Evolutionary conservation across 1,284 basidiomycete species (phyloP), one percentile per base, ranked within the genome.

Genomic region (Paramarasmius palmivorus): DNA sequence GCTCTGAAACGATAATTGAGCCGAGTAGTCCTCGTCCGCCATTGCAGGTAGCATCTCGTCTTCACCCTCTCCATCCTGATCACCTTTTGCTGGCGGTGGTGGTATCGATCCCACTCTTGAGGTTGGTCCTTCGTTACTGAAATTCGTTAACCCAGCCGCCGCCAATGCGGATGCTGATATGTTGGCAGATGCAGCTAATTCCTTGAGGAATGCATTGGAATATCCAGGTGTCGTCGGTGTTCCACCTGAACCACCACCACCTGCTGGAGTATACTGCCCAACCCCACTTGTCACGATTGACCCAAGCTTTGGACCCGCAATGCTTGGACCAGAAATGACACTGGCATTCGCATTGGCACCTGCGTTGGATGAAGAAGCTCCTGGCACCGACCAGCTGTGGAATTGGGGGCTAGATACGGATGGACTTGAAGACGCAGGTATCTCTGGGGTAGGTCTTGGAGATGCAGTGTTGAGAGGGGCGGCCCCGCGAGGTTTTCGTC

Each of bases 21-120:
- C 86, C 12, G 88, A 89, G 66, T 90, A 92, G 60, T 92, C 89
- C 57, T 91, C 89, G 56, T 92, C 89, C 5, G 88, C 89, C 89
- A 92, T 91, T 4, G 87, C 88, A 37, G 88, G 87, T 37, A 89
- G 65, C 50, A 87, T 62, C 60, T 90, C 89, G 54, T 91, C 88
- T 52, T 89, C 89, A 4, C 75, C 88, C 53, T 90, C 88, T 0
- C 69, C 87, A 38, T 79, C 78, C 25, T 79, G 77, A 23, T 77
- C 76, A 15, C 49, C 58, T 7, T 61, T 70, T 26, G 52, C 41
- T 32, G 37, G 22, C 26, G 41, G 15, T 42, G 15, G 44, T 9
- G 44, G 44, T 15, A 46, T 4, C 25, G 44, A 46, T 15, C 12
- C 44, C 44, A 46, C 25, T 19, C 44, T 23, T 14, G 36, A 37